Conservation (phyloP, 257 asterid genomes). For the Rubia yunnanensis region DNA sequence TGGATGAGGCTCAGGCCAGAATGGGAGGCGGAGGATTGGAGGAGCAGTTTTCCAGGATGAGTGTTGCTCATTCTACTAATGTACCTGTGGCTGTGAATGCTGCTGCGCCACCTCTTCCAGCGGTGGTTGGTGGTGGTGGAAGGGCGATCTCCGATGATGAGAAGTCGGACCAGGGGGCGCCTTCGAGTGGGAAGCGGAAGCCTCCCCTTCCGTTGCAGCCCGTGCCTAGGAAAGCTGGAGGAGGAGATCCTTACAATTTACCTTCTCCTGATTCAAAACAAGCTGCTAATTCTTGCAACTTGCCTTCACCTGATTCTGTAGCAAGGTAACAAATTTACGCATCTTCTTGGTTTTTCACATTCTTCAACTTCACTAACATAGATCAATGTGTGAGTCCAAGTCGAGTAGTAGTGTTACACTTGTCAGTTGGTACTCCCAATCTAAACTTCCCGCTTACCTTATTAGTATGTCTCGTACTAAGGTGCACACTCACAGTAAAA, state of each 20-base stretch:
- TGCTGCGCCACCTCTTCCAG: constrained; percentile 21
- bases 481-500: no score
- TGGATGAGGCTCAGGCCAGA: constrained; percentile 27
- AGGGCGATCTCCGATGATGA: constrained; percentile 43
- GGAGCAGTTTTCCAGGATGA: constrained; percentile 48
- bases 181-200: constrained; percentile 23
- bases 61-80: constrained; percentile 23
- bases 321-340: constrained; percentile 34
- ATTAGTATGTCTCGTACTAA: neutral
- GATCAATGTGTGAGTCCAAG: neutral
- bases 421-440: neutral
- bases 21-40: constrained; percentile 38
- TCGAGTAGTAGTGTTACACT: neutral
- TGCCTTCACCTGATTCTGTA: constrained; percentile 71
- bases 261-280: constrained; percentile 71
- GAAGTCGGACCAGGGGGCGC: constrained; percentile 29
- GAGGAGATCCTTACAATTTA: constrained; percentile 41
- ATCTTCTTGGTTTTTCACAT: neutral
- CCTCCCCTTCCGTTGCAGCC: constrained; percentile 67
- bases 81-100: constrained; percentile 9
- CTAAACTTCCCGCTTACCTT: neutral
- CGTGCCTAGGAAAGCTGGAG: constrained; percentile 43
- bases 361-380: no score
- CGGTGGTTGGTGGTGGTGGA: constrained; percentile 8
- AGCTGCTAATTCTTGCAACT: constrained; percentile 35